These are phyloP conservation scores for Metschnikowia dekortorum DNA, from an alignment of 805 yeast genomes.

Conservation along the genomic window DNA sequence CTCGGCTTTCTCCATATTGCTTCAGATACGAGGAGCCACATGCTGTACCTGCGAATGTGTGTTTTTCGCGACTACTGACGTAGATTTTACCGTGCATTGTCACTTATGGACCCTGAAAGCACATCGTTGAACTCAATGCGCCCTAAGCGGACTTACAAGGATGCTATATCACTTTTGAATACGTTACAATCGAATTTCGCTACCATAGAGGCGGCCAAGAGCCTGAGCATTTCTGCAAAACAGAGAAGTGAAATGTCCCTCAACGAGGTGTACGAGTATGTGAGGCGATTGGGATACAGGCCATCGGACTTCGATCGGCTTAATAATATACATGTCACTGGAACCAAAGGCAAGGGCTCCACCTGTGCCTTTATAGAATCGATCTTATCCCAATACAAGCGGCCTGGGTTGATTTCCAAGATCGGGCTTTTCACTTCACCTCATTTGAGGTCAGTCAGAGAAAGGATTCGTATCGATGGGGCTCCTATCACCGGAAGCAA, in stretches of 20 bases:
- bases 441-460: conserved; percentile 88
- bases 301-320: conserved; percentile 66
- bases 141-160: conserved; percentile 35
- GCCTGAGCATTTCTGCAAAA: conserved; percentile 49
- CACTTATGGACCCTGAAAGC: neutral
- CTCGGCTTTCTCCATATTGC: neutral
- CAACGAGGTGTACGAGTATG: conserved; percentile 65
- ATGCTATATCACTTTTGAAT: conserved; percentile 82
- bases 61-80: neutral
- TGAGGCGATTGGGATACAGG: conserved; percentile 36
- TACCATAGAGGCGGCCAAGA: conserved; percentile 74
- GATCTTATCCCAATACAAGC: conserved; percentile 61
- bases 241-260: conserved; percentile 62
- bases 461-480: conserved; percentile 85
- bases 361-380: conserved; percentile 92
- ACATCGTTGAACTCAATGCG: conserved; percentile 17
- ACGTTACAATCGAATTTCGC: conserved; percentile 89
- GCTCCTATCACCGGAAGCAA: conserved; percentile 70
- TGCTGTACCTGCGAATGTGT: neutral
- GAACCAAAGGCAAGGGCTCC: conserved; percentile 98
- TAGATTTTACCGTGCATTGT: neutral
- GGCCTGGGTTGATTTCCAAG: conserved; percentile 41
- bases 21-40: neutral
- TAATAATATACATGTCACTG: conserved; percentile 88
- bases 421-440: conserved; percentile 96